Percentiles rank a stretch among this genome's conserved stretches.
Conservation (phyloP, 2,329 filamentous ascomycete species). For the Graphilbum ipis-grandicollis region DNA sequence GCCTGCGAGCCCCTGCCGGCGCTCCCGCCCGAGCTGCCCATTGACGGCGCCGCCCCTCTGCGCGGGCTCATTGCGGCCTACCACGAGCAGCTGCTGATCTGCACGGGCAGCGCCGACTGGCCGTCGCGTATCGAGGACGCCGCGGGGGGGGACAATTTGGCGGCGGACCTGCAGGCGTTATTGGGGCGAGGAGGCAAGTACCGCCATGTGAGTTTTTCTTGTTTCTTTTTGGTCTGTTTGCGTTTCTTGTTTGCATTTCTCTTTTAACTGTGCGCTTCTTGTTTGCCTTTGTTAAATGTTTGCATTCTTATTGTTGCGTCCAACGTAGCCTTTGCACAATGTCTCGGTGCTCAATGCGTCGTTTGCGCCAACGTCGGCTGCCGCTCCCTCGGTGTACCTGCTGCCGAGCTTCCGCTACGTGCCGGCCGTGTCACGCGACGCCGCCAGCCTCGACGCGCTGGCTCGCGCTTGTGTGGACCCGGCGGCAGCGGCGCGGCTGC, state of each 20-base stretch:
- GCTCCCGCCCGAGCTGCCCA: slow-evolving; percentile 50
- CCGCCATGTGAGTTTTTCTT: slow-evolving; percentile 42
- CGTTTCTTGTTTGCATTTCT: slow-evolving; percentile 6
- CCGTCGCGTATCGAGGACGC: slow-evolving; percentile 72
- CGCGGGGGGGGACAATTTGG: slow-evolving; percentile 45
- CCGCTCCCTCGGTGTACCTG: slow-evolving; percentile 49
- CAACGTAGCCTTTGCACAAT: slow-evolving; percentile 78
- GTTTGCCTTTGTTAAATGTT: no score
- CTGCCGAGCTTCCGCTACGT: slow-evolving; percentile 75
- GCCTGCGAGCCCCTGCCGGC: slow-evolving; percentile 48
- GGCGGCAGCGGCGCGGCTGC: slow-evolving; percentile 30
- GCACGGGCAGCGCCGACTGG: slow-evolving; percentile 70
- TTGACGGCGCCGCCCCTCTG: slow-evolving; percentile 53
- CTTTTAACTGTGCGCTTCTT: slow-evolving; percentile 16
- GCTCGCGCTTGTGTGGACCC: slow-evolving; percentile 50
- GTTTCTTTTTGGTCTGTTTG: neutral
- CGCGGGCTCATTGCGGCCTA: slow-evolving; percentile 66
- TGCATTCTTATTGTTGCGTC: no score
- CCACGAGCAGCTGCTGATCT: slow-evolving; percentile 67
- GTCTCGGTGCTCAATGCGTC: slow-evolving; percentile 62
- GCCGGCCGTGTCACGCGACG: slow-evolving; percentile 47
- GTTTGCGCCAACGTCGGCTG: slow-evolving; percentile 39
- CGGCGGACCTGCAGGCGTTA: slow-evolving; percentile 54
- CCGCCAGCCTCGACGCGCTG: slow-evolving; percentile 34
- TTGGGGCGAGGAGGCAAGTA: slow-evolving; percentile 49